A percentile compares a stretch with the other conserved stretches of the same genome.
Evolutionary conservation across 2,329 filamentous ascomycete genomes (phyloP).

Genomic region (Alternaria rosae): DNA sequence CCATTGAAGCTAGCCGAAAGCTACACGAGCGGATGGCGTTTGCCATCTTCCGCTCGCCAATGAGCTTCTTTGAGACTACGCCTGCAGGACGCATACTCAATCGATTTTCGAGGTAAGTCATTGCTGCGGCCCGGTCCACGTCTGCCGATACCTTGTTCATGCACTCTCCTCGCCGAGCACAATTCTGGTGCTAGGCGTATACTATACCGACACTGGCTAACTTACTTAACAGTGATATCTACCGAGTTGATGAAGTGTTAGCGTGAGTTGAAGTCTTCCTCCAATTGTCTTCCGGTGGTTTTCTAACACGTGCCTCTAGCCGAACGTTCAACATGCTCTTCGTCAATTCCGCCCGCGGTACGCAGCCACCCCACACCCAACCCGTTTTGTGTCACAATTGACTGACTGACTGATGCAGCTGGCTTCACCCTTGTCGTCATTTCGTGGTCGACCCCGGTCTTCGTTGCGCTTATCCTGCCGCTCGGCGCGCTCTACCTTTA

Average conservation of each 20-base stretch:
- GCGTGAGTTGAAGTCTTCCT: constrained; percentile 60
- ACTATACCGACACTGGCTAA: constrained; percentile 23
- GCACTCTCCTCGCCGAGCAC: neutral
- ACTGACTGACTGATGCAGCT: constrained; percentile 47
- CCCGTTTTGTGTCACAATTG: constrained; percentile 21
- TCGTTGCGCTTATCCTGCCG: constrained; percentile 81
- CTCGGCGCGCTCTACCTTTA: constrained; percentile 83
- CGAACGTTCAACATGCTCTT: constrained; percentile 94
- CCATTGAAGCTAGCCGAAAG: constrained; percentile 96
- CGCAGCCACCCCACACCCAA: constrained; percentile 26
- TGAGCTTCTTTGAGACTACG: constrained; percentile 99
- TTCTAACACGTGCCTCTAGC: constrained; percentile 45
- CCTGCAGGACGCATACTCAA: constrained; percentile 96
- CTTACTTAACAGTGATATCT: constrained; percentile 67
- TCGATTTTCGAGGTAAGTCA: constrained; percentile 82
- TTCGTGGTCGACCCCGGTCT: constrained; percentile 79
- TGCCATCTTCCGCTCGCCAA: constrained; percentile 95
- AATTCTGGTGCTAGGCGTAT: neutral
- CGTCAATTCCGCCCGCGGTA: constrained; percentile 58
- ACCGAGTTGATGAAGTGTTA: constrained; percentile 88
- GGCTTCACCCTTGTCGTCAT: constrained; percentile 89
- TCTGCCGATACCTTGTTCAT: constrained; percentile 5
- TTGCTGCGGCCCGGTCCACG: constrained; percentile 11
- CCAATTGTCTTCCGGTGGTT: neutral
- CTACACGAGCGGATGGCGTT: constrained; percentile 97